A percentile compares a stretch with the other conserved stretches of the same genome.
Evolutionary conservation across 176 grass and related monocot genomes (phyloP).

Genomic region (Rhynchospora tenuis): DNA sequence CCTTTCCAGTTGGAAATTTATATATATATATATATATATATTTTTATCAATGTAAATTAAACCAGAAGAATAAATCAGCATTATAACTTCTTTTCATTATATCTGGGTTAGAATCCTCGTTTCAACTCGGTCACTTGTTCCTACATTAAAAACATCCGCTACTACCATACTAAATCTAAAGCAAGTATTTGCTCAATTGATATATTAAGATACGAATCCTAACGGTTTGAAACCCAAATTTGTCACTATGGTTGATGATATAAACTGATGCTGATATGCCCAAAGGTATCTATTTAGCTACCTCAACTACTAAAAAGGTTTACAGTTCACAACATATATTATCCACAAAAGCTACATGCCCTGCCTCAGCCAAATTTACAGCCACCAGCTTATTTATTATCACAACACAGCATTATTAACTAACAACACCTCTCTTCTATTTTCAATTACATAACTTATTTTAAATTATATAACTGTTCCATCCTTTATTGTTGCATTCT

Average conservation of each 20-base stretch:
- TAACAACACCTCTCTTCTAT: background rate
- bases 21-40: too few species aligned
- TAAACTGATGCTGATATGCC: background rate
- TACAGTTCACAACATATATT: background rate
- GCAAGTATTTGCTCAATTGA: too few species aligned
- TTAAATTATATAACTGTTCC: slow-evolving; percentile 38
- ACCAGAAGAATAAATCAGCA: too few species aligned
- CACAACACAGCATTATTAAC: background rate
- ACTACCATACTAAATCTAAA: too few species aligned
- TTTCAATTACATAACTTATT: slow-evolving; percentile 28
- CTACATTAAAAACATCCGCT: too few species aligned
- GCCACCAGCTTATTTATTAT: background rate
- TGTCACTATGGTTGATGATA: background rate
- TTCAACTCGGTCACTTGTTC: too few species aligned
- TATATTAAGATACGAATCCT: too few species aligned
- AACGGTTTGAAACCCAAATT: too few species aligned
- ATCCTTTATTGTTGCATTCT: slow-evolving; percentile 64
- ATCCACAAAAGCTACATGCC: background rate
- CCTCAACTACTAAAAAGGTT: background rate
- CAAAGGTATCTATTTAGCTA: background rate
- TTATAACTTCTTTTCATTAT: too few species aligned
- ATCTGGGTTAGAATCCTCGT: too few species aligned
- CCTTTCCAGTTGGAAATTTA: too few species aligned
- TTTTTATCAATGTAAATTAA: too few species aligned
- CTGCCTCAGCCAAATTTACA: background rate